phyloP scores from a whole-genome alignment of 2,329 filamentous ascomycete species.

The Colletotrichum cereale region DNA sequence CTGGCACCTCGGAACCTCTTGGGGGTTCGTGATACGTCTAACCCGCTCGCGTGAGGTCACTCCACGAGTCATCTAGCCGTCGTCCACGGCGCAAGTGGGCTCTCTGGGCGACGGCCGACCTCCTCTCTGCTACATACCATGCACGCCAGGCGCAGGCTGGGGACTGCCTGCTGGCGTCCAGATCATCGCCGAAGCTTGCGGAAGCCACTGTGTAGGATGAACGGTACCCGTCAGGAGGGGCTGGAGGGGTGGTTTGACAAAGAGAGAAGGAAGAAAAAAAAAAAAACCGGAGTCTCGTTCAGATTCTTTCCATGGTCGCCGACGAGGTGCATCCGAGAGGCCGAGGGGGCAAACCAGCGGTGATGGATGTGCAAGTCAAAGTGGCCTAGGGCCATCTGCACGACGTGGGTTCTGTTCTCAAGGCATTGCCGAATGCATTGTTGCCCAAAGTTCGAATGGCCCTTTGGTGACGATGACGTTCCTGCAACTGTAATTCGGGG shows the following conservation, averaged over 20 bases:
- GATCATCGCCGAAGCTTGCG: constrained; percentile 32
- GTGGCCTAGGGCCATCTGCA: constrained; percentile 9
- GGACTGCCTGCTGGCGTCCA: constrained; percentile 29
- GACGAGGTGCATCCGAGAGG: constrained; percentile 33
- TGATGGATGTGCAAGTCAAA: constrained; percentile 29
- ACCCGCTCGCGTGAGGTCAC: constrained; percentile 33
- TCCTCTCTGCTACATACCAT: not conserved
- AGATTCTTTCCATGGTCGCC: constrained; percentile 40
- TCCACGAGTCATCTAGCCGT: constrained; percentile 30
- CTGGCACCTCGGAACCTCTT: constrained; percentile 31
- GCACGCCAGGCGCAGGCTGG: constrained; percentile 7
- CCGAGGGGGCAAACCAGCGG: constrained; percentile 18
- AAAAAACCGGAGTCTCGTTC: constrained; percentile 34
- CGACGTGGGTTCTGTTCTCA: not conserved
- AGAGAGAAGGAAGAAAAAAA: too few relatives aligned
- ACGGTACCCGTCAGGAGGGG: constrained; percentile 9
- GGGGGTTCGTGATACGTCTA: constrained; percentile 17
- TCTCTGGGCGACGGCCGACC: constrained; percentile 22
- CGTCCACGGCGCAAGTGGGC: not conserved
- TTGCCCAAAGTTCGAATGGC: constrained; percentile 1
- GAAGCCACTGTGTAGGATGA: not conserved
- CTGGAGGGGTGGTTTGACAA: constrained; percentile 35
- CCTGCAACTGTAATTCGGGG: not conserved
- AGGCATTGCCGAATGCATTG: constrained; percentile 1
- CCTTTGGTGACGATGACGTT: not conserved